These are phyloP conservation scores for Leccinum broughii DNA, from an alignment of 768 basidiomycete genomes.

Conservation along the genomic window DNA sequence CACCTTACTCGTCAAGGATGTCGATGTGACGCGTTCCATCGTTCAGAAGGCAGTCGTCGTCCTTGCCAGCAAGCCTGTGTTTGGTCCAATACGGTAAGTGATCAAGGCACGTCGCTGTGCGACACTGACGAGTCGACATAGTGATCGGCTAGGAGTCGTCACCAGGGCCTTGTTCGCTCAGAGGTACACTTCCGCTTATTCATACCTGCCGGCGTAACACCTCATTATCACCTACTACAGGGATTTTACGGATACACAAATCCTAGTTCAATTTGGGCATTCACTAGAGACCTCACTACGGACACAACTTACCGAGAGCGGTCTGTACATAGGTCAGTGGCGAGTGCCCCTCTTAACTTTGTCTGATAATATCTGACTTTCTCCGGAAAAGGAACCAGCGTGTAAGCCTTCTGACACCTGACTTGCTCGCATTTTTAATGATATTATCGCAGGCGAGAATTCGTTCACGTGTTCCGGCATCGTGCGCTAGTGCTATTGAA, in stretches of 20 bases:
- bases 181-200: slow-evolving; percentile 40
- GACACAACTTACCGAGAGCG: slow-evolving; percentile 86
- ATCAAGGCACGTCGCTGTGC: not conserved
- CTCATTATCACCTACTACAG: slow-evolving; percentile 34
- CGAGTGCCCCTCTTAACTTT: not conserved
- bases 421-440: slow-evolving; percentile 1
- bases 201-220: not conserved
- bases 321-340: slow-evolving; percentile 87
- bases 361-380: slow-evolving; percentile 10
- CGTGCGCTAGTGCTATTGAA: slow-evolving; percentile 92
- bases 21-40: slow-evolving; percentile 91
- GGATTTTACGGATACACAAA: slow-evolving; percentile 84
- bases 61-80: slow-evolving; percentile 85
- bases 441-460: slow-evolving; percentile 63
- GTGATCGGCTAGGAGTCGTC: slow-evolving; percentile 92
- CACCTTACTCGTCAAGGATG: slow-evolving; percentile 70
- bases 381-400: slow-evolving; percentile 59
- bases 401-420: slow-evolving; percentile 44
- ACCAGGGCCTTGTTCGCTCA: slow-evolving; percentile 91
- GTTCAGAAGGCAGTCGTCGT: slow-evolving; percentile 99
- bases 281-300: slow-evolving; percentile 76
- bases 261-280: slow-evolving; percentile 84
- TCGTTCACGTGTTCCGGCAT: slow-evolving; percentile 92
- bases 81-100: slow-evolving; percentile 85
- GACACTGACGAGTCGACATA: slow-evolving; percentile 30